phyloP scores from a whole-genome alignment of 2,329 filamentous ascomycete species.

The Microdochium nivale region DNA sequence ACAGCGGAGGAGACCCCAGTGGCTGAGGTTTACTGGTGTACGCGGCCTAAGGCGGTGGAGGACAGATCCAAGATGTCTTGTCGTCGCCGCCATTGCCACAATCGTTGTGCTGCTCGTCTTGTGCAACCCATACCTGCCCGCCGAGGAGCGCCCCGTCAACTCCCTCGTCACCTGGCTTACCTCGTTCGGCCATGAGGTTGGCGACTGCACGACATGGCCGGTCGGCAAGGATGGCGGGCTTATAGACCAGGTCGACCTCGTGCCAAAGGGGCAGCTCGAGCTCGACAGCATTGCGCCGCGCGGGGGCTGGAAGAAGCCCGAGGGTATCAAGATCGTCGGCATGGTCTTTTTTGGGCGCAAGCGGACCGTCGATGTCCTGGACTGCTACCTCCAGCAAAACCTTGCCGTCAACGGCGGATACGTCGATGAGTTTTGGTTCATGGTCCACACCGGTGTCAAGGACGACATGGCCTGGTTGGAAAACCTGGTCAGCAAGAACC shows the following conservation, averaged over 20 bases:
- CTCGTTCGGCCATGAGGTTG: slow-evolving; percentile 2
- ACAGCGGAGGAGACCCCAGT: no score
- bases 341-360: slow-evolving; percentile 37
- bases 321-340: slow-evolving; percentile 28
- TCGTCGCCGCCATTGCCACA: no score
- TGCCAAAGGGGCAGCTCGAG: slow-evolving; percentile 5
- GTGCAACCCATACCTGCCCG: background rate
- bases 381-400: slow-evolving; percentile 36
- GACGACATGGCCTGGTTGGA: slow-evolving; percentile 30
- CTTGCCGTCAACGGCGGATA: slow-evolving; percentile 33
- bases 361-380: slow-evolving; percentile 32
- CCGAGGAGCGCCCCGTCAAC: background rate
- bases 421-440: slow-evolving; percentile 34
- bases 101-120: background rate
- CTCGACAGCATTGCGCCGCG: slow-evolving; percentile 14
- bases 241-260: slow-evolving; percentile 6
- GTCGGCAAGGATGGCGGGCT: slow-evolving; percentile 13
- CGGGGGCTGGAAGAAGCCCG: slow-evolving; percentile 19
- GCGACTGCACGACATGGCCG: slow-evolving; percentile 21
- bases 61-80: no score
- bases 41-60: no score
- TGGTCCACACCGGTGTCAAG: slow-evolving; percentile 28
- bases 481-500: slow-evolving; percentile 22
- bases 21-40: no score
- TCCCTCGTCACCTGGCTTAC: slow-evolving; percentile 2